Conservation (phyloP, 1,284 basidiomycete genomes). For the Chalciporus piperatoides region DNA sequence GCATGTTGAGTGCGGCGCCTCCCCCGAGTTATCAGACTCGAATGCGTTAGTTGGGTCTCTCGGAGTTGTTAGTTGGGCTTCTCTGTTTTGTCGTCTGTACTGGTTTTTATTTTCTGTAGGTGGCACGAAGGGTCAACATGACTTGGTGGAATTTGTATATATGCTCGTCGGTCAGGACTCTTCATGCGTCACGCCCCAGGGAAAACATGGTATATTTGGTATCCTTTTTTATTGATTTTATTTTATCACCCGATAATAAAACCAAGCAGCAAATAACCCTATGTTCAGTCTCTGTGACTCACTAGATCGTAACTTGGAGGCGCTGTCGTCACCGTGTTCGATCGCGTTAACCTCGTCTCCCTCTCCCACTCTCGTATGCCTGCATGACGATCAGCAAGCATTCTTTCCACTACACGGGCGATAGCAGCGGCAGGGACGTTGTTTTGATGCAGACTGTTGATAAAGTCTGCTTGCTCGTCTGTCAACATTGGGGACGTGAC, state of each 20-base stretch:
- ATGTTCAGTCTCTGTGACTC: background rate
- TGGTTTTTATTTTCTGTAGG: too few species aligned
- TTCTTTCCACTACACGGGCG: conserved; percentile 23
- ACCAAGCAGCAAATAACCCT: background rate
- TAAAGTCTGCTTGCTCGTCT: conserved; percentile 24
- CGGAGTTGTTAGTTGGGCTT: background rate
- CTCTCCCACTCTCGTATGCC: conserved; percentile 20
- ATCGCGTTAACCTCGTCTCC: conserved; percentile 16
- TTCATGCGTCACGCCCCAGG: too few species aligned
- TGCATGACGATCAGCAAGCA: conserved; percentile 22
- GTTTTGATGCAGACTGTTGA: conserved; percentile 13
- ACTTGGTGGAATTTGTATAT: too few species aligned
- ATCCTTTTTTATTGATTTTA: background rate
- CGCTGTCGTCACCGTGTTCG: conserved; percentile 14
- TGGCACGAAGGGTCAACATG: too few species aligned
- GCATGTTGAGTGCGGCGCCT: conserved; percentile 9
- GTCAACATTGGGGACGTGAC: conserved; percentile 14
- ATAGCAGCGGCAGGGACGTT: conserved; percentile 23
- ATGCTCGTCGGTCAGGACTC: too few species aligned
- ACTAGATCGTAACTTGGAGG: conserved; percentile 18
- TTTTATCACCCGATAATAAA: too few species aligned
- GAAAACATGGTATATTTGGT: background rate
- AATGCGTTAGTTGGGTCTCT: background rate
- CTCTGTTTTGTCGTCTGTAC: background rate
- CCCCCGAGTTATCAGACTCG: conserved; percentile 22